A percentile compares a stretch with the other conserved stretches of the same genome.
Conservation (phyloP, 352 stramenopile genomes). For the Phytophthora pistaciae region DNA sequence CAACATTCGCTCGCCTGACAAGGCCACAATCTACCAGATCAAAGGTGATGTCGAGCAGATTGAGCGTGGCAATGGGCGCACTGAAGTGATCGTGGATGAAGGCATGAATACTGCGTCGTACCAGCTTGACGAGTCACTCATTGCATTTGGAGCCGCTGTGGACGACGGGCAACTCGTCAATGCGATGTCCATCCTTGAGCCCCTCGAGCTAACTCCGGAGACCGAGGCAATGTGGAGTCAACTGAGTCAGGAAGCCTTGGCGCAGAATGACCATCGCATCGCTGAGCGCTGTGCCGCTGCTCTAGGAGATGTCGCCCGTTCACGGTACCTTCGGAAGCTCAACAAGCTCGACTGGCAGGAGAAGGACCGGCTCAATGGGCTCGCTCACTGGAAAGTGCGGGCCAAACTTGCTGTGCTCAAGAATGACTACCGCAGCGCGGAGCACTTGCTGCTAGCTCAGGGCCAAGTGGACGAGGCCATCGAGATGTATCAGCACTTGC, state of each 20-base stretch:
- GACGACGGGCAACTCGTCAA: slow-evolving; percentile 92
- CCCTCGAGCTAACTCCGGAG: slow-evolving; percentile 92
- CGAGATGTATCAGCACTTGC: slow-evolving; percentile 95
- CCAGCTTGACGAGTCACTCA: slow-evolving; percentile 94
- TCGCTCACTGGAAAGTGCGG: slow-evolving; percentile 90
- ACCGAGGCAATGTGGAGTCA: slow-evolving; percentile 96
- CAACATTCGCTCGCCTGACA: slow-evolving; percentile 94
- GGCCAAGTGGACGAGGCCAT: slow-evolving; percentile 94
- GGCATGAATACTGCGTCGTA: slow-evolving; percentile 94
- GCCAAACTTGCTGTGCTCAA: slow-evolving; percentile 86
- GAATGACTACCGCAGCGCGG: slow-evolving; percentile 91
- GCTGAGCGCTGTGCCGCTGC: slow-evolving; percentile 92
- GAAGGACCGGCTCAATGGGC: slow-evolving; percentile 74
- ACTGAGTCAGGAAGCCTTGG: slow-evolving; percentile 86
- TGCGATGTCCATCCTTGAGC: slow-evolving; percentile 94
- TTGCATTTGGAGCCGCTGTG: slow-evolving; percentile 94
- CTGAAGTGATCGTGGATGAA: slow-evolving; percentile 96
- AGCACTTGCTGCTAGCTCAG: slow-evolving; percentile 93
- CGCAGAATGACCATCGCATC: slow-evolving; percentile 90
- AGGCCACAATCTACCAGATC: slow-evolving; percentile 95
- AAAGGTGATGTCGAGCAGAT: slow-evolving; percentile 97
- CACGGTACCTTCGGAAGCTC: slow-evolving; percentile 90
- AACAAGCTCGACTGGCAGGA: slow-evolving; percentile 92
- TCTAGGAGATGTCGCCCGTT: slow-evolving; percentile 90
- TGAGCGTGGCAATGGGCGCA: slow-evolving; percentile 92